Evolutionary conservation across 495 filamentous ascomycete genomes (phyloP).

Genomic region (Talaromyces adpressus): DNA sequence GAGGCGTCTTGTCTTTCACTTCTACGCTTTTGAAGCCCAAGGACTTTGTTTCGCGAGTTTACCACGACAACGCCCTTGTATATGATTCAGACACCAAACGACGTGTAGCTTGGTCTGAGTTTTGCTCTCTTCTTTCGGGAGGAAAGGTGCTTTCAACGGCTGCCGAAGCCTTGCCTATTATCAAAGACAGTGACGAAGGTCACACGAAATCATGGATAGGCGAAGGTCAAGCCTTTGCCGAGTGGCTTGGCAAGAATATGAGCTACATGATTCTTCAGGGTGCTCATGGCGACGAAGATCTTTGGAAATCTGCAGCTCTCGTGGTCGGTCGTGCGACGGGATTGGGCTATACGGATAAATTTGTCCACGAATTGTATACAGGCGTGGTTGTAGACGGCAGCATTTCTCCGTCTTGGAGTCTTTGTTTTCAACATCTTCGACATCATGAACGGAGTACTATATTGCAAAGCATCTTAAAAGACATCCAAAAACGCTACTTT

Average conservation of each 20-base stretch:
- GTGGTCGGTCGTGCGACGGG: constrained; percentile 59
- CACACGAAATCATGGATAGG: constrained; percentile 54
- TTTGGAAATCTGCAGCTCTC: constrained; percentile 49
- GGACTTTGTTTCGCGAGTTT: constrained; percentile 47
- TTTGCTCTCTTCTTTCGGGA: constrained; percentile 56
- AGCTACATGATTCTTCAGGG: constrained; percentile 39
- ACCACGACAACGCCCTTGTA: constrained; percentile 32
- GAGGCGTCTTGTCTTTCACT: constrained; percentile 37
- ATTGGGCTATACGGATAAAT: constrained; percentile 67
- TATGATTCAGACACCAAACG: constrained; percentile 28
- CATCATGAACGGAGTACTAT: constrained; percentile 52
- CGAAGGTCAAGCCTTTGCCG: constrained; percentile 53
- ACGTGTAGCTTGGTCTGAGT: constrained; percentile 58
- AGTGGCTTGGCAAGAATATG: constrained; percentile 74
- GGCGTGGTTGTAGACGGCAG: constrained; percentile 32
- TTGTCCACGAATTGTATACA: constrained; percentile 44
- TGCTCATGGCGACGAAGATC: constrained; percentile 28
- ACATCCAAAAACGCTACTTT: constrained; percentile 51
- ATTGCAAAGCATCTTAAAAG: constrained; percentile 49
- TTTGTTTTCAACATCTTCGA: constrained; percentile 42
- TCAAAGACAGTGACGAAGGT: constrained; percentile 22
- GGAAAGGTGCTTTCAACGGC: constrained; percentile 64
- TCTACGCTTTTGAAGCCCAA: constrained; percentile 51
- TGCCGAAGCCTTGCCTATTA: constrained; percentile 65
- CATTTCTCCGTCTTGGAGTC: constrained; percentile 22